A percentile compares a stretch with the other conserved stretches of the same genome.
Conservation (phyloP, 768 basidiomycete genomes). For the Leucogyrophana mollusca region DNA sequence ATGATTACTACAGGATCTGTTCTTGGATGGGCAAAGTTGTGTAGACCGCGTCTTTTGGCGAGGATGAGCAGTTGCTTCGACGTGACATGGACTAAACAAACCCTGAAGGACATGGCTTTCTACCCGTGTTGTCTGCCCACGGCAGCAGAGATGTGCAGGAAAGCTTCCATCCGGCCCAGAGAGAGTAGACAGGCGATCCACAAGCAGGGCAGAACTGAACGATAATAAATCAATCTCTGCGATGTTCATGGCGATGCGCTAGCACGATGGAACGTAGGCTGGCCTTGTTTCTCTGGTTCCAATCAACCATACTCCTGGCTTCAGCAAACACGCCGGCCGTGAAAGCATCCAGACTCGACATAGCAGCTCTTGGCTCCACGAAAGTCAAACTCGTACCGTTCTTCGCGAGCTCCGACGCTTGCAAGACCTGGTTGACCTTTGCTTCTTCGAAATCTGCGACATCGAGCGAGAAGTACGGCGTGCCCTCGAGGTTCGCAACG, state of each 20-base stretch:
- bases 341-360: constrained; percentile 56
- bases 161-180: constrained; percentile 97
- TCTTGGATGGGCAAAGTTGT: constrained; percentile 83
- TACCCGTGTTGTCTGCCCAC: constrained; percentile 64
- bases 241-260: background rate
- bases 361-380: constrained; percentile 60
- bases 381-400: constrained; percentile 50
- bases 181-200: constrained; percentile 74
- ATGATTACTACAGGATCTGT: constrained; percentile 93
- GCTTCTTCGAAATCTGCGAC: constrained; percentile 50
- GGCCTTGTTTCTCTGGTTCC: constrained; percentile 90
- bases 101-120: constrained; percentile 71
- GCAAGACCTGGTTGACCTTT: constrained; percentile 41
- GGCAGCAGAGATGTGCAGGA: constrained; percentile 74
- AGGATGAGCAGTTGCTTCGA: constrained; percentile 10
- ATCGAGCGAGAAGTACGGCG: constrained; percentile 84
- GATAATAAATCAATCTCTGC: background rate
- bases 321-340: constrained; percentile 76
- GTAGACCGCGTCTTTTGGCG: constrained; percentile 66
- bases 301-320: constrained; percentile 83
- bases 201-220: constrained; percentile 88
- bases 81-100: constrained; percentile 34
- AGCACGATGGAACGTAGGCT: constrained; percentile 10
- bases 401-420: constrained; percentile 33
- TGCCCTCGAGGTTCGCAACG: constrained; percentile 67